phyloP scores from a whole-genome alignment of 345 rosid genomes.

The Camelina laxa region DNA sequence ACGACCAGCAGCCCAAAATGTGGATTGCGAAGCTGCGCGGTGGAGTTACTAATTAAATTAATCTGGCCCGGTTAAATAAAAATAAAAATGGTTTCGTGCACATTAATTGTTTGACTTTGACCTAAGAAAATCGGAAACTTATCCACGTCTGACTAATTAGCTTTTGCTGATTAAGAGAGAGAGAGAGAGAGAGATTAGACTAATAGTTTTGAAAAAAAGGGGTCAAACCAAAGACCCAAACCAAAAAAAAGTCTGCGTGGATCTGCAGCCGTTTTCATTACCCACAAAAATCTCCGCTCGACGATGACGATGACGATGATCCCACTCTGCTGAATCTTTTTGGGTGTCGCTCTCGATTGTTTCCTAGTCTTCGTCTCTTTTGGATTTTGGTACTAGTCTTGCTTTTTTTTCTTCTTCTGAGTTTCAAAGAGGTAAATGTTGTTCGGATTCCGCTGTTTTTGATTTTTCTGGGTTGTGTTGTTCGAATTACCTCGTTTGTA shows the following conservation, averaged over 20 bases:
- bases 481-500: background rate
- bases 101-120: constrained; percentile 12
- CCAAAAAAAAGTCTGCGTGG: constrained; percentile 27
- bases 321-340: background rate
- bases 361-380: background rate
- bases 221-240: background rate
- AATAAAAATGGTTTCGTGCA: constrained; percentile 1
- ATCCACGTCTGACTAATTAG: constrained; percentile 35
- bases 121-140: constrained; percentile 28
- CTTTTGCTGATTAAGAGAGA: background rate
- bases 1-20: too few species aligned
- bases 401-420: background rate
- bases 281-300: constrained; percentile 3
- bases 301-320: background rate
- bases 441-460: background rate
- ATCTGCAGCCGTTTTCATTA: constrained; percentile 36
- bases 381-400: background rate
- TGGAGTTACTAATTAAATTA: background rate
- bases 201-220: background rate
- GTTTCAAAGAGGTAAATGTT: constrained; percentile 6
- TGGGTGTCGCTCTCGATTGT: background rate
- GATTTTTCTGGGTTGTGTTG: background rate
- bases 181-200: background rate
- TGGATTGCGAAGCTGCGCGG: too few species aligned
- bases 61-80: constrained; percentile 3